These are phyloP conservation scores for Pseudozyma tsukubaensis DNA, from an alignment of 1,284 basidiomycete genomes.

Conservation along the genomic window DNA sequence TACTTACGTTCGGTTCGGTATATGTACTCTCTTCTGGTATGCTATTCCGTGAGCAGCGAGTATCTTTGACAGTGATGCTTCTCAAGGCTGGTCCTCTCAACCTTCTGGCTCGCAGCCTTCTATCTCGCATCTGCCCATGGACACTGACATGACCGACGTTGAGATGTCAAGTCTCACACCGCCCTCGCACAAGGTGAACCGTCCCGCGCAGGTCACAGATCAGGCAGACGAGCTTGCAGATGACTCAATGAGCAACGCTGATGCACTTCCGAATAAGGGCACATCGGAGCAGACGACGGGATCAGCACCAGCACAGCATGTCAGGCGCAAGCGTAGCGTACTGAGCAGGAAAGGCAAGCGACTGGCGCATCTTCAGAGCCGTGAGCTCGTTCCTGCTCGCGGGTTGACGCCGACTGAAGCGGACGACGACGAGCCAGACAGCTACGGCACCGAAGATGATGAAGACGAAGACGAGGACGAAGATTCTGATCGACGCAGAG, in stretches of 20 bases:
- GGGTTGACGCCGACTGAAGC: background rate
- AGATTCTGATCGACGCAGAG: constrained; percentile 5
- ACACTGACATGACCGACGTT: constrained; percentile 44
- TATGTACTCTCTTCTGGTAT: too few species aligned
- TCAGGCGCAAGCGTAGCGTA: constrained; percentile 35
- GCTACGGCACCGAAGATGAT: constrained; percentile 24
- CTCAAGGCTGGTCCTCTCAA: constrained; percentile 12
- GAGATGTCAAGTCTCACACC: constrained; percentile 54
- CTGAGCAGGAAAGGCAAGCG: constrained; percentile 51
- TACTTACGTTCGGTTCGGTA: too few species aligned
- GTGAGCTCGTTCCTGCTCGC: constrained; percentile 26
- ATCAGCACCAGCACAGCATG: constrained; percentile 20
- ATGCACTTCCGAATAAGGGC: constrained; percentile 5
- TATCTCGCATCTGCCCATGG: constrained; percentile 10
- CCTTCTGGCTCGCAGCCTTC: constrained; percentile 15
- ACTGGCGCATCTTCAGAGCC: constrained; percentile 44
- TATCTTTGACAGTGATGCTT: constrained; percentile 22
- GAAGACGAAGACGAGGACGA: constrained; percentile 27
- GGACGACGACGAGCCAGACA: constrained; percentile 14
- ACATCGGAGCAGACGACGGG: too few species aligned
- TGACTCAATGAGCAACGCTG: constrained; percentile 31
- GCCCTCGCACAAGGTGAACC: constrained; percentile 29
- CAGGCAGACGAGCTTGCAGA: constrained; percentile 27
- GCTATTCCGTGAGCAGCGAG: too few species aligned
- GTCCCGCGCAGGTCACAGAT: constrained; percentile 5